Evolutionary conservation across 2,329 filamentous ascomycete species (phyloP), one percentile per base, ranked within the genome.

Genomic region (Corniculantispora saksenae): DNA sequence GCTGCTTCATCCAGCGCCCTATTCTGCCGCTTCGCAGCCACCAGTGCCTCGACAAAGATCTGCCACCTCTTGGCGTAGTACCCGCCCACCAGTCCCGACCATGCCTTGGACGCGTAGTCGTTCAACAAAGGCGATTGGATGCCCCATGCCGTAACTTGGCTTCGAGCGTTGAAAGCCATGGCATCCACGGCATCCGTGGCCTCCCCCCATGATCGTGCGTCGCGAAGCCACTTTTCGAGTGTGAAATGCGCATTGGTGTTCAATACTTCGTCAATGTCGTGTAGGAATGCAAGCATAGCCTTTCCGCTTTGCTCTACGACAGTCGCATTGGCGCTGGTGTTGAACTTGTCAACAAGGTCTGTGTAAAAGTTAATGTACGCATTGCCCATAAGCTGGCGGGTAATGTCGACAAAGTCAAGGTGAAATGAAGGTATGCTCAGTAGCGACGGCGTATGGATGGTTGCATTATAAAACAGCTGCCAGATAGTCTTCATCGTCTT

Each of bases 111-210:
- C 3, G 82, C 81, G 65, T 84, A 85, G 70, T 84, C 82, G 40
- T 71, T 76, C 43, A 84, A 81, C 69, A 83, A 72, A 19, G 80
- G 32, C 15, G 55, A 81, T 1, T 69, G 70, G 0, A 81, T 81
- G 0, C 81, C 81, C 82, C 82, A 84, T 12, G 81, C 74, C 4
- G 83, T 84, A 66, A 84, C 73, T 65, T 84, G 82, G 55, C 84
- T 84, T 12, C 80, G 74, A 5, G 82, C 82, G 57, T 83, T 77
- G 70, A 80, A 82, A 5, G 56, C 56, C 19, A 58, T 25, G 3
- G 40, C 56, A 47, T 58, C 40, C 19, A 76, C 68, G 1, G 62
- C n/a, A 21, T n/a, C 40, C 2, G 53, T 47, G 3, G 56, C 62
- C 0, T 73, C 65, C 6, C 72, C 76, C 67, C 69, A 76, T 2